phyloP scores from a whole-genome alignment of 2,329 filamentous ascomycete species.

The Ceratocystis alfenasii region DNA sequence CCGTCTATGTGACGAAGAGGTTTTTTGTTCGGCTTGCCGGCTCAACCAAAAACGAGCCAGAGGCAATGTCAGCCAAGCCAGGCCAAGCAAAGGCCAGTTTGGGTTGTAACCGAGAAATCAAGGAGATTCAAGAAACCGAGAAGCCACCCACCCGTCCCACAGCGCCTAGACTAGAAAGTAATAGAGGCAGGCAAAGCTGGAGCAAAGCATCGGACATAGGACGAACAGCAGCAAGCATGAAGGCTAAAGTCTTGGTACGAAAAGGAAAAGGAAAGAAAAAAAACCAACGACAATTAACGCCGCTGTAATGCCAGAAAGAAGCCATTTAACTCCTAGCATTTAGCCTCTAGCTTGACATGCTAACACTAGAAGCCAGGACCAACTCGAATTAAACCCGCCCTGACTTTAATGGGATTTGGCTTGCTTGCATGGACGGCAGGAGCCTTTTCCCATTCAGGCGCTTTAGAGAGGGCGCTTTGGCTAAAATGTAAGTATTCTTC shows the following conservation, averaged over 20 bases:
- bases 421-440: not conserved
- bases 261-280: not conserved
- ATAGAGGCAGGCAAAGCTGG: not conserved
- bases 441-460: not conserved
- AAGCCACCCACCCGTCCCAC: not conserved
- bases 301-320: not conserved
- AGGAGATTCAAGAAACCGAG: not conserved
- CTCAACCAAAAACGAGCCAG: not conserved
- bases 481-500: no score
- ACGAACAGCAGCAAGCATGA: not conserved
- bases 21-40: not conserved
- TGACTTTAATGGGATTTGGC: not conserved
- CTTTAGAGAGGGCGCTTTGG: no score
- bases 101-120: not conserved
- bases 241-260: not conserved
- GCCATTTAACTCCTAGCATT: not conserved
- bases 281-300: not conserved
- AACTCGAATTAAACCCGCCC: not conserved
- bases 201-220: not conserved
- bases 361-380: not conserved
- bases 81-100: not conserved
- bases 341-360: not conserved
- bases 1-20: not conserved
- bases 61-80: not conserved
- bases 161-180: not conserved